Conservation (phyloP, 345 rosid genomes). For the Hevea brasiliensis region DNA sequence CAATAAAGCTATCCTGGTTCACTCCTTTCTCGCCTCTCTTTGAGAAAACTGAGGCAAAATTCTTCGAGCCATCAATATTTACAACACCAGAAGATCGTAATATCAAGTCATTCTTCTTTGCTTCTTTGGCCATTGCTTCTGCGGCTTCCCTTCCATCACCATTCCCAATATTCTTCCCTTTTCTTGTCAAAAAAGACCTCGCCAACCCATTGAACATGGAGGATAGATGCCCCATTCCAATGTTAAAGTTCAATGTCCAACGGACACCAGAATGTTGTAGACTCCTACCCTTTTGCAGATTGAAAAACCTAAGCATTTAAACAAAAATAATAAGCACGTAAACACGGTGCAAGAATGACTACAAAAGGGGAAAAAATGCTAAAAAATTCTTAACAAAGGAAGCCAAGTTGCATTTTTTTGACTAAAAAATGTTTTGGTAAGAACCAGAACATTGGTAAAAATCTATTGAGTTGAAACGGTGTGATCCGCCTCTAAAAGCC, state of each 20-base stretch:
- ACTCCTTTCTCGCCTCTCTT: slow-evolving; percentile 81
- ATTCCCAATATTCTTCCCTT: slow-evolving; percentile 45
- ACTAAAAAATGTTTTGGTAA: slow-evolving; percentile 31
- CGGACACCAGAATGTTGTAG: slow-evolving; percentile 1
- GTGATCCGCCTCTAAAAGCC: slow-evolving; percentile 45
- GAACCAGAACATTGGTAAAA: slow-evolving; percentile 31
- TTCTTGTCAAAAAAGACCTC: slow-evolving; percentile 49
- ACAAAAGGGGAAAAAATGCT: slow-evolving; percentile 24
- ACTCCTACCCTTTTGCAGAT: slow-evolving; percentile 17
- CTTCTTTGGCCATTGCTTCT: slow-evolving; percentile 71
- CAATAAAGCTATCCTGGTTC: slow-evolving; percentile 86
- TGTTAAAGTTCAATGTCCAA: slow-evolving; percentile 4
- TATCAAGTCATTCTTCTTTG: slow-evolving; percentile 71
- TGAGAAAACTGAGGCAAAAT: slow-evolving; percentile 72
- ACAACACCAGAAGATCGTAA: slow-evolving; percentile 70
- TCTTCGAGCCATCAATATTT: slow-evolving; percentile 56
- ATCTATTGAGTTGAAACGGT: slow-evolving; percentile 31
- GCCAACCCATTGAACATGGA: slow-evolving; percentile 82
- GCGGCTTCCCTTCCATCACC: slow-evolving; percentile 61
- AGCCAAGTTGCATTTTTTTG: slow-evolving; percentile 8
- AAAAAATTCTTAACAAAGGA: slow-evolving; percentile 28
- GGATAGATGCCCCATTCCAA: slow-evolving; percentile 69
- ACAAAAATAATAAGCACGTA: slow-evolving; percentile 10
- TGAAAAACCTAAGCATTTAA: slow-evolving; percentile 25
- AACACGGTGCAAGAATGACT: slow-evolving; percentile 13